A percentile compares a stretch with the other conserved stretches of the same genome.
phyloP scores from a whole-genome alignment of 768 basidiomycete genomes.

The Tricholoma hemisulphureum region DNA sequence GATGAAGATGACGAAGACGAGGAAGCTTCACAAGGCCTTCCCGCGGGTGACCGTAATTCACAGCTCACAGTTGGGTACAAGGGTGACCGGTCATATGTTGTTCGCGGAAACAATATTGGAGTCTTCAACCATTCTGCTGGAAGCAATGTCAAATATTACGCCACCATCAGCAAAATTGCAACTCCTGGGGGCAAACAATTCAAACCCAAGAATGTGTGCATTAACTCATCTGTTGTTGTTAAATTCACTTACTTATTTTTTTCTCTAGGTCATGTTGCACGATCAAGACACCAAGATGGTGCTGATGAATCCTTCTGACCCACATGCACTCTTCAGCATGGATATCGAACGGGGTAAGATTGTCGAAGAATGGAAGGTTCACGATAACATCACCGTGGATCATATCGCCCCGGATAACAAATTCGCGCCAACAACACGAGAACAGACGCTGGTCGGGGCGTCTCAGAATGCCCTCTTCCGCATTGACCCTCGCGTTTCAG shows the following conservation, averaged over 20 bases:
- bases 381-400: constrained; percentile 81
- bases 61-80: constrained; percentile 94
- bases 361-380: constrained; percentile 99
- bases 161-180: constrained; percentile 80
- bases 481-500: constrained; percentile 92
- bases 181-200: constrained; percentile 82
- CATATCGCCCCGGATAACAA: constrained; percentile 93
- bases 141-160: constrained; percentile 77
- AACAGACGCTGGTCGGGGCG: constrained; percentile 90
- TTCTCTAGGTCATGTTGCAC: constrained; percentile 89
- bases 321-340: constrained; percentile 82
- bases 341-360: constrained; percentile 95
- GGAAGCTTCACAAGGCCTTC: constrained; percentile 38
- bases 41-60: constrained; percentile 72
- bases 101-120: constrained; percentile 88
- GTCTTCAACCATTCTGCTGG: constrained; percentile 78
- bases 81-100: constrained; percentile 91
- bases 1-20: constrained; percentile 47
- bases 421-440: constrained; percentile 88
- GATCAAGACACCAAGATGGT: constrained; percentile 97
- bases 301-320: constrained; percentile 78
- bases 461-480: constrained; percentile 97
- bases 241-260: constrained; percentile 10
- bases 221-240: background rate
- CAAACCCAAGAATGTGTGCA: constrained; percentile 74